These are phyloP conservation scores for Rubus idaeus DNA, from an alignment of 306 rosid genomes.

Conservation along the genomic window DNA sequence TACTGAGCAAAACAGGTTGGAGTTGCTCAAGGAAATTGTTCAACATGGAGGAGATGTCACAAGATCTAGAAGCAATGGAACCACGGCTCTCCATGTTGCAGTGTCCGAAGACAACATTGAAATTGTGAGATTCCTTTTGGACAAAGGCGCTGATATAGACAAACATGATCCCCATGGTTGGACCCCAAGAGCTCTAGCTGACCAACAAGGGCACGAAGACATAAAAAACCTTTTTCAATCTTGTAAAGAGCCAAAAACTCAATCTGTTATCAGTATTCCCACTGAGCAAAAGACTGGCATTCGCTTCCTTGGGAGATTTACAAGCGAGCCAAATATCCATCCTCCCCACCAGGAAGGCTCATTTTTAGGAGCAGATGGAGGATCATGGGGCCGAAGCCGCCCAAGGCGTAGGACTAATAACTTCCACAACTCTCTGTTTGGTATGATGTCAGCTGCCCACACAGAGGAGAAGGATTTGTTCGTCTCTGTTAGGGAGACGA, in stretches of 20 bases:
- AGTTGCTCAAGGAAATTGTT: slow-evolving; percentile 53
- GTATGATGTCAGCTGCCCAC: slow-evolving; percentile 72
- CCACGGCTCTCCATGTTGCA: slow-evolving; percentile 77
- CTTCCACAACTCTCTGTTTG: slow-evolving; percentile 75
- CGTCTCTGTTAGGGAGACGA: slow-evolving; percentile 23
- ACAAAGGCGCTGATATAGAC: slow-evolving; percentile 64
- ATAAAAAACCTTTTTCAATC: slow-evolving; percentile 59
- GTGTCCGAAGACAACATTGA: slow-evolving; percentile 66
- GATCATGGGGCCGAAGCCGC: slow-evolving; percentile 42
- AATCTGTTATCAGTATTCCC: slow-evolving; percentile 33
- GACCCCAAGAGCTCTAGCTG: slow-evolving; percentile 79
- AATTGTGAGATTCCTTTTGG: slow-evolving; percentile 61
- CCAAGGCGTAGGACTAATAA: slow-evolving; percentile 66
- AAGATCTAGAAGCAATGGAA: slow-evolving; percentile 38
- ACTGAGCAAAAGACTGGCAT: slow-evolving; percentile 29
- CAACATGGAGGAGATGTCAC: slow-evolving; percentile 66
- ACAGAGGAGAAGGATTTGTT: slow-evolving; percentile 45
- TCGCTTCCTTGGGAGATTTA: slow-evolving; percentile 59
- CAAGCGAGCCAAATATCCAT: slow-evolving; percentile 69
- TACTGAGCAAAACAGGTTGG: slow-evolving; percentile 53
- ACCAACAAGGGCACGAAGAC: slow-evolving; percentile 75
- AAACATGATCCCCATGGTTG: slow-evolving; percentile 58
- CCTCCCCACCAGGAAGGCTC: slow-evolving; percentile 42
- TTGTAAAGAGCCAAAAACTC: slow-evolving; percentile 35
- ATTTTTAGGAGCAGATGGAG: slow-evolving; percentile 40